Conservation (phyloP, 345 rosid species). For the Luvunga scandens region DNA sequence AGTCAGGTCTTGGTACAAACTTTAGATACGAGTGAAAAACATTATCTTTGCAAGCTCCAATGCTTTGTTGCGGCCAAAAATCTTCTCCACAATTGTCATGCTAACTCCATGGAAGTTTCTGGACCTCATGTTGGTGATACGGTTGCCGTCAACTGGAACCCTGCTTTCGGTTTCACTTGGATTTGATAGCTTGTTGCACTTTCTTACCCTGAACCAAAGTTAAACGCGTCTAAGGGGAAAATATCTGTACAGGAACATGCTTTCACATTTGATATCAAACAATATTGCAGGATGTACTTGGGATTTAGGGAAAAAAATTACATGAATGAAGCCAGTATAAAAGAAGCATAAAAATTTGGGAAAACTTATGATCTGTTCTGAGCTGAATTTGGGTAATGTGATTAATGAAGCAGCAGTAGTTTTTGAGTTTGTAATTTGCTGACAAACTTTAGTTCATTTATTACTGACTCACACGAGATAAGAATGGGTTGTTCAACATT, state of each 20-base stretch:
- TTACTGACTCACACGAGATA: no score
- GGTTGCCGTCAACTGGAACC: conserved; percentile 78
- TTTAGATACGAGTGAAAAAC: conserved; percentile 41
- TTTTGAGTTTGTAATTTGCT: neutral
- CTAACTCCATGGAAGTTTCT: conserved; percentile 88
- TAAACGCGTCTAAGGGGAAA: neutral
- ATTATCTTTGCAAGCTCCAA: conserved; percentile 67
- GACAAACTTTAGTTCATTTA: neutral
- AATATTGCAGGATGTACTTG: no score
- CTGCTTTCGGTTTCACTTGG: conserved; percentile 59
- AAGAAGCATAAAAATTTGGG: no score
- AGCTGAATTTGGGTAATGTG: neutral
- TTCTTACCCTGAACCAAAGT: conserved; percentile 66
- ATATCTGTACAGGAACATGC: no score
- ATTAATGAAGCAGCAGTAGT: neutral
- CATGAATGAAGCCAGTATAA: no score
- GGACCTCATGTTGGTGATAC: conserved; percentile 88
- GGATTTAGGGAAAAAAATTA: no score
- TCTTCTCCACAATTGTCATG: conserved; percentile 77
- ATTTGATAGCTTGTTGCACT: conserved; percentile 74
- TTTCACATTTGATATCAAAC: no score
- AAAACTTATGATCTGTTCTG: no score
- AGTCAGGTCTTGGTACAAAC: neutral
- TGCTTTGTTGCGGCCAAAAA: conserved; percentile 68
- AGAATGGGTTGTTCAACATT: no score